Base-by-base conservation (phyloP, 2,329 filamentous ascomycete genomes). In the Ceratocystis albifundus region DNA sequence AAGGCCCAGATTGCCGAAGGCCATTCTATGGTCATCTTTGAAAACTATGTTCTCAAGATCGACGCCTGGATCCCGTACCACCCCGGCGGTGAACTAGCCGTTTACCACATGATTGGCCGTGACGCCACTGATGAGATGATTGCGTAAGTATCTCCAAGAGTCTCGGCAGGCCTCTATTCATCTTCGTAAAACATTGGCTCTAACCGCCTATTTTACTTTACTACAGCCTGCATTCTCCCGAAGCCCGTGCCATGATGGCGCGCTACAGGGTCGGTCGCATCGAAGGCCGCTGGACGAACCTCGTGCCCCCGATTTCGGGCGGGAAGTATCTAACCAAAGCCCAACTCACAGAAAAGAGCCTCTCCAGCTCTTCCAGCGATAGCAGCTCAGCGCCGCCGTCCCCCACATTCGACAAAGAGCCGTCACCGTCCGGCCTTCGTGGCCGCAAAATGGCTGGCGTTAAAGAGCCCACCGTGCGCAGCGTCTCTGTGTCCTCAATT, bases 121-220 rank as follows among this genome's bases (percentile, higher is more conserved):
- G 91, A 96, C 83, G 93, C 90, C 63, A 96, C 93, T 10, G 92
- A 96, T 75, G 94, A 97, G 76, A 87, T 97, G 69, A 90, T 88
- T 75, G 89, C 87, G 90, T 96, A 82, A 63, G 87, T 80, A 59
- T 63, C 25, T 32, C 30, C 6, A 32, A 32, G 30, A 32, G 30
- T 2, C 30, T 25, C 46, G 2, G 10, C 46, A 53, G 20, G 6
- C 15, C 17, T 25, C 48, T 7, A 5, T 44, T 12, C 30, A 30
- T 65, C 28, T 55, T 17, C 66, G n/a, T 69, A 71, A 30, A 71
- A 5, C 36, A 15, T 20, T 10, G n/a, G 30, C 30, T 55, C 61
- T 68, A 66, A 63, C 22, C 48, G 46, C 45, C 69, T 61, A 25
- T 48, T 10, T 12, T 6, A 17, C 12, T 44, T 12, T 6, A 17